phyloP scores from a whole-genome alignment of 805 yeast genomes.

The Wickerhamomyces chaumierensis region DNA sequence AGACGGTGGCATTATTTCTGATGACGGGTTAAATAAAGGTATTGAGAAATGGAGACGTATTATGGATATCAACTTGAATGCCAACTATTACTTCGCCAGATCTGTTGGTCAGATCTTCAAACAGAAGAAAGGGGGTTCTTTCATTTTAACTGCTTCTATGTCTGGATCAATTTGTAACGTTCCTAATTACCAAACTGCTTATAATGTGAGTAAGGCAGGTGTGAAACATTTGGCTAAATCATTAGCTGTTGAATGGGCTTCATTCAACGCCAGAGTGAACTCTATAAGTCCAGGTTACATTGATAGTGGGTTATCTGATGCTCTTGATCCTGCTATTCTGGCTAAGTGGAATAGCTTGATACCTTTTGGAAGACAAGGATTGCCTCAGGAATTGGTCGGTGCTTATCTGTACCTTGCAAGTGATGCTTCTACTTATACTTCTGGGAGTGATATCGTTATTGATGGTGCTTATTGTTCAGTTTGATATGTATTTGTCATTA shows the following conservation, averaged over 20 bases:
- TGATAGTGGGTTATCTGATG: constrained; percentile 52
- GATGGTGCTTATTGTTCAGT: constrained; percentile 61
- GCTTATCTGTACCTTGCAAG: constrained; percentile 73
- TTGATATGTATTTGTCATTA: constrained; percentile 3
- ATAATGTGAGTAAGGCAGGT: constrained; percentile 34
- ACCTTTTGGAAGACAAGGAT: constrained; percentile 70
- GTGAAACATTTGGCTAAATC: constrained; percentile 12
- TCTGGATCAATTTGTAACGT: constrained; percentile 79
- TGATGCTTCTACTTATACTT: constrained; percentile 69
- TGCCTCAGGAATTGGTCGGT: constrained; percentile 65
- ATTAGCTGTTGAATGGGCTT: constrained; percentile 66
- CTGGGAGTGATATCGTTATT: constrained; percentile 66
- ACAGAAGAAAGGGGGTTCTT: constrained; percentile 63
- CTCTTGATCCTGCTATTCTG: constrained; percentile 31
- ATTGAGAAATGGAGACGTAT: constrained; percentile 57
- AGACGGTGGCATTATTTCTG: constrained; percentile 43
- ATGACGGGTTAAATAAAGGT: constrained; percentile 14
- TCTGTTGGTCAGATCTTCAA: constrained; percentile 62
- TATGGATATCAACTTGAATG: constrained; percentile 65
- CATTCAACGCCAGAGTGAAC: constrained; percentile 68
- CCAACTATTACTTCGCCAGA: constrained; percentile 74
- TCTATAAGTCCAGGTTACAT: constrained; percentile 82
- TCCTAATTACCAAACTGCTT: constrained; percentile 80
- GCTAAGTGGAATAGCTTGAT: constrained; percentile 37
- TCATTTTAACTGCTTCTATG: constrained; percentile 82